phyloP scores from a whole-genome alignment of 306 rosid species.

The Glycine soja region DNA sequence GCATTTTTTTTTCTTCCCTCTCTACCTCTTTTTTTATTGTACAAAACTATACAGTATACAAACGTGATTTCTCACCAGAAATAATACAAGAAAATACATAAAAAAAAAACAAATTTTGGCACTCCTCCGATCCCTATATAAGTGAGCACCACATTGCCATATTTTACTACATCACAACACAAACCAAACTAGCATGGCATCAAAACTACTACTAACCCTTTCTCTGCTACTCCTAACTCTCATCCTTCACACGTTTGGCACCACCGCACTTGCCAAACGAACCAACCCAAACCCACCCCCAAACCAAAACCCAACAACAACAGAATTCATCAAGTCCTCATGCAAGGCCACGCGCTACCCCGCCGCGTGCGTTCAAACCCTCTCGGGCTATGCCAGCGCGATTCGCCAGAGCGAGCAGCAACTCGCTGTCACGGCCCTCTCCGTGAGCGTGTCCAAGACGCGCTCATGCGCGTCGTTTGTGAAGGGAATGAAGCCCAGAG shows the following conservation, averaged over 20 bases:
- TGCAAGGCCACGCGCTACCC: constrained; percentile 75
- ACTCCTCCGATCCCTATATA: constrained; percentile 33
- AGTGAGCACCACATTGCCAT: not conserved
- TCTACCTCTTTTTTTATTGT: too few relatives aligned
- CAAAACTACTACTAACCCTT: constrained; percentile 41
- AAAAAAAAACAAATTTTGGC: not conserved
- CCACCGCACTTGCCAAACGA: constrained; percentile 17
- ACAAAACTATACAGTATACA: too few relatives aligned
- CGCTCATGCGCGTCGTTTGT: constrained; percentile 53
- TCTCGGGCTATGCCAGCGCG: constrained; percentile 47
- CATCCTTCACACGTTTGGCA: constrained; percentile 24
- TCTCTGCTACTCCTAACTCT: constrained; percentile 38
- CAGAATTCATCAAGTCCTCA: constrained; percentile 62
- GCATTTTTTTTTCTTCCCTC: too few relatives aligned
- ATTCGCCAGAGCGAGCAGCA: constrained; percentile 55
- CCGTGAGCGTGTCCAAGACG: constrained; percentile 58
- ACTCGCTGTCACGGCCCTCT: constrained; percentile 60
- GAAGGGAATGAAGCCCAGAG: constrained; percentile 49
- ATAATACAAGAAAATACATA: too few relatives aligned
- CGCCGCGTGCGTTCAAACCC: constrained; percentile 56
- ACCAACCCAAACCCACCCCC: constrained; percentile 29
- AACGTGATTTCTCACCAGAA: not conserved
- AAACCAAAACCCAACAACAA: constrained; percentile 25
- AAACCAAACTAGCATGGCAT: constrained; percentile 48
- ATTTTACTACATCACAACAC: not conserved